Evolutionary conservation across 2,329 filamentous ascomycete species (phyloP).

Genomic region (Aspergillus fumigatus): DNA sequence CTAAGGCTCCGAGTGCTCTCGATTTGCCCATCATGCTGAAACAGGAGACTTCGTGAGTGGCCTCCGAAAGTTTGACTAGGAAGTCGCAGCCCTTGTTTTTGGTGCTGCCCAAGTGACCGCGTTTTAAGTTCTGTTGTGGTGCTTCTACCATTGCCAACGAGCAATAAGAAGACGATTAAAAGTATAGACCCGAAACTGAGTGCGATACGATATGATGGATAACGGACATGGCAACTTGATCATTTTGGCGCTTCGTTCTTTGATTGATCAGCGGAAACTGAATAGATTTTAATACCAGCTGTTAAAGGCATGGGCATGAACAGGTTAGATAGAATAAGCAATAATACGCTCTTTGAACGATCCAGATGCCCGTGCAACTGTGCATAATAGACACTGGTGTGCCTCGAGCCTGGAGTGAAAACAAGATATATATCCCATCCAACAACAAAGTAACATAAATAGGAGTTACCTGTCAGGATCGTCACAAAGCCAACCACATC

Average conservation of each 20-base stretch:
- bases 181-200: background rate
- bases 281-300: constrained; percentile 4
- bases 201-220: background rate
- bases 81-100: too few relatives aligned
- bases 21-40: constrained; percentile 1
- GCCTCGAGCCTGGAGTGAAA: background rate
- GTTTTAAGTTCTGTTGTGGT: background rate
- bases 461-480: background rate
- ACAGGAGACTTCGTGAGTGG: background rate
- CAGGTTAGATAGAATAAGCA: background rate
- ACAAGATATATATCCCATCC: background rate
- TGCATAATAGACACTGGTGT: background rate
- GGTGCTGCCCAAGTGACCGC: background rate
- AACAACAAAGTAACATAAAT: background rate
- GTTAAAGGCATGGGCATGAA: background rate
- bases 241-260: background rate
- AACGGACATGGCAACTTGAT: background rate
- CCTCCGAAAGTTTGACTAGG: background rate
- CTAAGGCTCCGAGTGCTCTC: constrained; percentile 1
- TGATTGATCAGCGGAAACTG: background rate
- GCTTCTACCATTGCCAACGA: background rate
- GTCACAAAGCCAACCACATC: background rate
- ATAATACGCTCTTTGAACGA: background rate
- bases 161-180: background rate
- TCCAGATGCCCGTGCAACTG: background rate